phyloP scores from a whole-genome alignment of 805 yeast species.

The Sugiyamaella smithiae region DNA sequence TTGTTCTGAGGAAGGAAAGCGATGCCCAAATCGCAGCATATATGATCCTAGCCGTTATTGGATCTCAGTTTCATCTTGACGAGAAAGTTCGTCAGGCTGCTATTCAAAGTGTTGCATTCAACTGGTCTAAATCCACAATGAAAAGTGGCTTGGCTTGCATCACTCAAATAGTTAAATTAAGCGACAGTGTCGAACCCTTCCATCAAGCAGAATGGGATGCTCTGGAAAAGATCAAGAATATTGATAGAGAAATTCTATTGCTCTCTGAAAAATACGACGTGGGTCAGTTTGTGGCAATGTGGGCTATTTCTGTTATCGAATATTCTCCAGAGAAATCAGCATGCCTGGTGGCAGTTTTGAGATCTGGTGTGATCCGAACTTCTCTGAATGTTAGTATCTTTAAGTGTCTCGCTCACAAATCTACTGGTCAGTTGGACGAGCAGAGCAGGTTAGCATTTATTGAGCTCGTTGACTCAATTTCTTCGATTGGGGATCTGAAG shows the following conservation, averaged over 20 bases:
- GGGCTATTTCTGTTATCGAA: constrained; percentile 44
- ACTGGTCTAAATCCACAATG: constrained; percentile 38
- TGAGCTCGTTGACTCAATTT: constrained; percentile 41
- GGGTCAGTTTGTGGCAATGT: constrained; percentile 44
- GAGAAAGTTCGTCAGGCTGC: constrained; percentile 56
- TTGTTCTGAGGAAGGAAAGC: constrained; percentile 29
- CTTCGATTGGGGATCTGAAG: constrained; percentile 40
- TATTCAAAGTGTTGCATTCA: constrained; percentile 52
- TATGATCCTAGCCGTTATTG: constrained; percentile 73
- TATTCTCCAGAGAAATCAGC: constrained; percentile 37
- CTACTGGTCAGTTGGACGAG: constrained; percentile 2
- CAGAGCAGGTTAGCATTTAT: constrained; percentile 37
- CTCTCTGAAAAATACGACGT: constrained; percentile 32
- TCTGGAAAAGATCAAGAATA: constrained; percentile 24
- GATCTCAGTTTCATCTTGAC: constrained; percentile 66
- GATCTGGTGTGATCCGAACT: constrained; percentile 18
- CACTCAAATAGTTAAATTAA: constrained; percentile 31
- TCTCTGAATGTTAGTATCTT: constrained; percentile 22
- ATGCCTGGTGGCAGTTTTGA: constrained; percentile 20
- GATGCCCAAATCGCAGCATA: constrained; percentile 83
- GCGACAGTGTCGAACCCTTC: constrained; percentile 19
- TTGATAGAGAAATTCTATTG: constrained; percentile 25
- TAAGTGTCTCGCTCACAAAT: constrained; percentile 4
- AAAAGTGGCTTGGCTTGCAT: constrained; percentile 34
- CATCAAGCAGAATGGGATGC: constrained; percentile 23